These are phyloP conservation scores for Stramenopiles sp. DNA, from an alignment of 352 stramenopile genomes.

Conservation along the genomic window DNA sequence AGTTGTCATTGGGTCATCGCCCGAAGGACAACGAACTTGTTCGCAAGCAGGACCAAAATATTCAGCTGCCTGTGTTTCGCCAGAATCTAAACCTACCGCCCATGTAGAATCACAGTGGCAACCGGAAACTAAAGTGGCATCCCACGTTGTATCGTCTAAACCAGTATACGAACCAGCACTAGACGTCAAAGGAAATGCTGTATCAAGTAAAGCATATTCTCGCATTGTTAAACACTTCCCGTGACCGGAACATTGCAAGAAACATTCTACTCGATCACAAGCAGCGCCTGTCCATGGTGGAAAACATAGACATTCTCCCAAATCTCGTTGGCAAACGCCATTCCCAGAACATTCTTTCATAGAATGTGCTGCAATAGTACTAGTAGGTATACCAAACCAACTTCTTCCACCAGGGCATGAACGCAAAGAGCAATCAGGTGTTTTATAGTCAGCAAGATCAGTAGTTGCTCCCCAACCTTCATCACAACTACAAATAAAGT, in stretches of 20 bases:
- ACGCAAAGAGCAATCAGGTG: not conserved
- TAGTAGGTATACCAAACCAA: not conserved
- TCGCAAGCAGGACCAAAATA: conserved; percentile 69
- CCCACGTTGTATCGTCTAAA: conserved; percentile 36
- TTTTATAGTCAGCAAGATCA: not conserved
- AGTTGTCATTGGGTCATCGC: conserved; percentile 51
- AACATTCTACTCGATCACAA: conserved; percentile 16
- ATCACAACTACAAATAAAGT: not conserved
- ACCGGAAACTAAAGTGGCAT: conserved; percentile 39
- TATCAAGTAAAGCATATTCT: conserved; percentile 42
- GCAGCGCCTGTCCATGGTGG: conserved; percentile 13
- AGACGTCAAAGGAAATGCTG: conserved; percentile 34
- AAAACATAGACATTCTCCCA: conserved; percentile 22
- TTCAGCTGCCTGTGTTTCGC: conserved; percentile 47
- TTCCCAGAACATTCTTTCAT: conserved; percentile 26
- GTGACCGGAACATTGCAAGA: conserved; percentile 21
- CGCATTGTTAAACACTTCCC: conserved; percentile 56
- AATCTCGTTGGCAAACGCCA: conserved; percentile 33
- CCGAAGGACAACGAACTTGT: conserved; percentile 46
- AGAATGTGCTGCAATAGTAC: conserved; percentile 19
- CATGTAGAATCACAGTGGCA: conserved; percentile 59
- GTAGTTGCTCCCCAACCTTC: not conserved
- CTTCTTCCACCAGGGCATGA: not conserved
- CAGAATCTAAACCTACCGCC: conserved; percentile 45
- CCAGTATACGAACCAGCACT: conserved; percentile 34